A percentile compares a stretch with the other conserved stretches of the same genome.
Evolutionary conservation across 1,139 yeast species (phyloP).

Genomic region (Geotrichum cucujoidarum): DNA sequence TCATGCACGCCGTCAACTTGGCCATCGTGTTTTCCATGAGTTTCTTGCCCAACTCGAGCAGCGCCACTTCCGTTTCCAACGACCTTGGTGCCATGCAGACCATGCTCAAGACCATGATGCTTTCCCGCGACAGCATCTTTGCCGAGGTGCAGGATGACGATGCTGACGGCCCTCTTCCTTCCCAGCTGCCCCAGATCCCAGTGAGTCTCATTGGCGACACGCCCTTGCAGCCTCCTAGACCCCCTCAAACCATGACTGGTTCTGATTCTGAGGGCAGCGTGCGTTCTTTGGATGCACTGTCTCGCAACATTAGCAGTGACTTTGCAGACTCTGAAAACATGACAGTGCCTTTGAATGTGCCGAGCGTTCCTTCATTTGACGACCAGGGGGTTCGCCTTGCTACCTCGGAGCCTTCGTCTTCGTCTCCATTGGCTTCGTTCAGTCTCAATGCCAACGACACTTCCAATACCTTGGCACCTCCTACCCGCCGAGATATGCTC

Average conservation of each 20-base stretch:
- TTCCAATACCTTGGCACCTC: slow-evolving; percentile 3
- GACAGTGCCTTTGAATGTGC: slow-evolving; percentile 12
- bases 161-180: slow-evolving; percentile 18
- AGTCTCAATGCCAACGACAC: neutral
- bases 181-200: slow-evolving; percentile 10
- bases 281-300: slow-evolving; percentile 6
- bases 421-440: neutral
- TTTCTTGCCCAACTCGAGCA: slow-evolving; percentile 39
- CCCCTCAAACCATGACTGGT: slow-evolving; percentile 7
- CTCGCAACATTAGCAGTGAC: slow-evolving; percentile 5
- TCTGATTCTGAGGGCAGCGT: slow-evolving; percentile 15
- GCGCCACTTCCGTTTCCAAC: slow-evolving; percentile 27
- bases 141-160: slow-evolving; percentile 18
- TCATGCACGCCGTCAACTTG: slow-evolving; percentile 74
- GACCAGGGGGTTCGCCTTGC: slow-evolving; percentile 3
- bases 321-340: slow-evolving; percentile 6
- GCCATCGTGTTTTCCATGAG: slow-evolving; percentile 73
- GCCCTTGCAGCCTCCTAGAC: slow-evolving; percentile 8
- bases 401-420: slow-evolving; percentile 6
- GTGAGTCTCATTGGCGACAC: slow-evolving; percentile 2
- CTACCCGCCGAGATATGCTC: slow-evolving; percentile 3
- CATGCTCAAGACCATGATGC: slow-evolving; percentile 37
- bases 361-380: slow-evolving; percentile 3
- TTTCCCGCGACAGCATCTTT: slow-evolving; percentile 32
- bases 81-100: slow-evolving; percentile 40